Conservation (phyloP, 148 eudicot species). For the Mesembryanthemum crystallinum region DNA sequence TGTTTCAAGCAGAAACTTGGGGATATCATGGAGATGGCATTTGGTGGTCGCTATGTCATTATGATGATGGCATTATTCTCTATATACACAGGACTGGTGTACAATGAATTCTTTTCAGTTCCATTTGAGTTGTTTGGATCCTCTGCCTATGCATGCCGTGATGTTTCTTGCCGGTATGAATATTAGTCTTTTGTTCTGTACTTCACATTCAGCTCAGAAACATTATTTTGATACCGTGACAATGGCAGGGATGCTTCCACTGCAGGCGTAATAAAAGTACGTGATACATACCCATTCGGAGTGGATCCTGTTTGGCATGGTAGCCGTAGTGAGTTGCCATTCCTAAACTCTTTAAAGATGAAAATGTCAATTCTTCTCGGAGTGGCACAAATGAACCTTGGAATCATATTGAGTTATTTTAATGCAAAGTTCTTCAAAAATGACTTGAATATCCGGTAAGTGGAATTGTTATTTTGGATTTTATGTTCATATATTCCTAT, state of each 20-base stretch:
- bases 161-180: slow-evolving; percentile 64
- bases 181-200: slow-evolving; percentile 7
- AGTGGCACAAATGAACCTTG: slow-evolving; percentile 86
- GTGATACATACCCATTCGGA: slow-evolving; percentile 82
- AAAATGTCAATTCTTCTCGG: slow-evolving; percentile 91
- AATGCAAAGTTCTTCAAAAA: slow-evolving; percentile 70
- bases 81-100: slow-evolving; percentile 79
- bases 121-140: slow-evolving; percentile 83
- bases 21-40: slow-evolving; percentile 87
- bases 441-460: slow-evolving; percentile 68
- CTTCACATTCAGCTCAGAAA: neutral
- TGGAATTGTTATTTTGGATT: slow-evolving; percentile 1
- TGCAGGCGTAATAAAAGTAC: slow-evolving; percentile 62
- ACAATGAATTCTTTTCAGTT: slow-evolving; percentile 86
- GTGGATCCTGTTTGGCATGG: slow-evolving; percentile 96
- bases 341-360: slow-evolving; percentile 87
- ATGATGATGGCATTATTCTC: slow-evolving; percentile 89
- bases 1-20: slow-evolving; percentile 70
- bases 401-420: slow-evolving; percentile 68
- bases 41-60: slow-evolving; percentile 86
- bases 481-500: neutral
- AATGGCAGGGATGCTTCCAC: slow-evolving; percentile 68
- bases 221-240: neutral
- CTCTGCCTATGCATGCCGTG: slow-evolving; percentile 82
- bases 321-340: slow-evolving; percentile 82